These are phyloP conservation scores for Venturia oleaginea DNA, from an alignment of 2,329 filamentous ascomycete species.

Conservation along the genomic window DNA sequence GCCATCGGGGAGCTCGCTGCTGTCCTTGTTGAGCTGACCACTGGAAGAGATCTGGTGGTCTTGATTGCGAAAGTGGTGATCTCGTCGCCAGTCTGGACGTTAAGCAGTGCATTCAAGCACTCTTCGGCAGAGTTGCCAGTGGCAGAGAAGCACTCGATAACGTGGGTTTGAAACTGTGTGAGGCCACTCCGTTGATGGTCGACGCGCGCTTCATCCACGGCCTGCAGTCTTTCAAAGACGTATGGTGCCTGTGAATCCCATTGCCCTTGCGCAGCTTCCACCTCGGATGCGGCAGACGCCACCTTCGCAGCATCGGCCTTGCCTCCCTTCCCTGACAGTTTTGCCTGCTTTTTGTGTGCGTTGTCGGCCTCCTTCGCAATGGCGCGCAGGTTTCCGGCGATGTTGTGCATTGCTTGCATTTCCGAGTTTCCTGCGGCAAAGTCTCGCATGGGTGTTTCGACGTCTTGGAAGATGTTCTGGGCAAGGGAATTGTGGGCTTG, in stretches of 20 bases:
- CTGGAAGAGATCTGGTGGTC: conserved; percentile 23
- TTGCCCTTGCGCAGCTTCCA: conserved; percentile 70
- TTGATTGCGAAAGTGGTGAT: conserved; percentile 61
- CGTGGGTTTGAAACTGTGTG: conserved; percentile 88
- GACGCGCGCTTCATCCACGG: conserved; percentile 77
- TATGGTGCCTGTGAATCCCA: conserved; percentile 95
- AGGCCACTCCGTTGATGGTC: conserved; percentile 86
- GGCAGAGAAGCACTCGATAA: conserved; percentile 76
- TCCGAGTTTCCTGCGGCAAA: conserved; percentile 66
- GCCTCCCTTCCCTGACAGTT: conserved; percentile 67
- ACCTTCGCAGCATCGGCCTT: conserved; percentile 71
- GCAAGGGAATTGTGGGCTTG: conserved; percentile 75
- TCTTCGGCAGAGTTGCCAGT: conserved; percentile 66
- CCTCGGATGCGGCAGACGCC: conserved; percentile 59
- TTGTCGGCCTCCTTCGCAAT: conserved; percentile 80
- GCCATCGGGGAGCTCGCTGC: neutral
- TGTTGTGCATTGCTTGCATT: conserved; percentile 69
- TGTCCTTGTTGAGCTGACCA: neutral
- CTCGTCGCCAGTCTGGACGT: conserved; percentile 78
- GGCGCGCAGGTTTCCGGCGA: conserved; percentile 68
- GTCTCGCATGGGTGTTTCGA: conserved; percentile 72
- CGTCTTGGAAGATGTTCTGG: conserved; percentile 74
- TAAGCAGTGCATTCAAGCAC: conserved; percentile 72
- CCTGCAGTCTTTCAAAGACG: conserved; percentile 87
- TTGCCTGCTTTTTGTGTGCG: conserved; percentile 77